Base-by-base conservation (phyloP, 345 rosid genomes). In the Euphorbia tirucalli region DNA sequence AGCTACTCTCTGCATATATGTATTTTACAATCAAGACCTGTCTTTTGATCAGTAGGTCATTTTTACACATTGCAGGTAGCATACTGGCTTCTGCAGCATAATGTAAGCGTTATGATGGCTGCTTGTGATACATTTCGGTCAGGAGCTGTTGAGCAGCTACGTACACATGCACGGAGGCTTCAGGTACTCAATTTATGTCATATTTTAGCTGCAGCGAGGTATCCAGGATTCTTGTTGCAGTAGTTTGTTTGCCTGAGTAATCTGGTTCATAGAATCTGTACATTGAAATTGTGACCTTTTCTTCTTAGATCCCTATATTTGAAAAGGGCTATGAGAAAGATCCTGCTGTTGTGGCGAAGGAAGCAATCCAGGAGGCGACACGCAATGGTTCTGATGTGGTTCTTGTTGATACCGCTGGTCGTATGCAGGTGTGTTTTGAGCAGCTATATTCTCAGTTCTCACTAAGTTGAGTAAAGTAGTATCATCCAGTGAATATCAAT, bases 51-150 rank as follows among this genome's bases (percentile, higher is more conserved):
- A 25, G 30, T 28, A 3, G n/a, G 52, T 68, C 63, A 25, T 69
- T 60, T 70, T 22, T 49, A 7, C 39, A 35, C 65, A 68, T 66
- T 79, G 74, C 81, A 89, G 95, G 98, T 93, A 54, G 99, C 99
- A 9, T 92, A 90, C 81, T 95, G 99, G 99, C 99, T 95, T 81
- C 83, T 67, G 74, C 97, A 92, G 96, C 97, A 95, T 79, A 80
- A 95, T 54, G 80, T 90, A 71, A 88, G 84, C 60, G 98, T 90
- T 65, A 92, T 90, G 99, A 95, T 95, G 97, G 99, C 99, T 80
- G 99, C 99, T 43, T 95, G 98, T 70, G 99, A 95, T 81, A 95
- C 99, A 71, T 95, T 95, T 81, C 88, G 99, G 31, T 87, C 99
- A 49, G 99, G 99, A 75, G 99, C 98, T 78, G 98, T 96, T 76